phyloP scores from a whole-genome alignment of 176 grass and related monocot species.

The Guadua angustifolia region DNA sequence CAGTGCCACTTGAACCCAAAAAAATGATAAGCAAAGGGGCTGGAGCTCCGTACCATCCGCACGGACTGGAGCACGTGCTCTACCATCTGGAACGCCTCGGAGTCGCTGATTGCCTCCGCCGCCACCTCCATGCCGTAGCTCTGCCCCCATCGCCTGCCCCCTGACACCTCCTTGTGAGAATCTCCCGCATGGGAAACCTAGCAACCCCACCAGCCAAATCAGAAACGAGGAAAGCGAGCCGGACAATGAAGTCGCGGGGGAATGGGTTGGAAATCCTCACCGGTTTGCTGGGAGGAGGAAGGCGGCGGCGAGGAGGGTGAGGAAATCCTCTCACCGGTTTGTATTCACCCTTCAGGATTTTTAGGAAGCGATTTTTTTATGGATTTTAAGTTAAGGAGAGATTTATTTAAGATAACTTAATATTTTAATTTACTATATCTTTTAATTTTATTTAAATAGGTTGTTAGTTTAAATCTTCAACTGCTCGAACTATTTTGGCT shows the following conservation, averaged over 20 bases:
- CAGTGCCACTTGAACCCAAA: no score
- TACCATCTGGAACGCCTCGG: background rate
- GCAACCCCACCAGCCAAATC: no score
- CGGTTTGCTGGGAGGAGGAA: conserved; percentile 5
- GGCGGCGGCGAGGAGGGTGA: conserved; percentile 33
- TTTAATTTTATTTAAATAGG: no score
- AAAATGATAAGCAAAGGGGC: background rate
- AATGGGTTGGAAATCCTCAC: background rate
- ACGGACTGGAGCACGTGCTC: conserved; percentile 39
- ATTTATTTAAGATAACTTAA: no score
- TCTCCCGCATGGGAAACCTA: conserved; percentile 25
- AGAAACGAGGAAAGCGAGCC: background rate
- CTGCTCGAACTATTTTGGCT: no score
- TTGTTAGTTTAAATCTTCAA: no score
- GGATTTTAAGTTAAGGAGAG: no score
- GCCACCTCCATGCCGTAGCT: conserved; percentile 47
- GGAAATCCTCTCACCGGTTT: no score
- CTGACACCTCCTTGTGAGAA: conserved; percentile 42
- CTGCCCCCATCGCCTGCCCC: conserved; percentile 54
- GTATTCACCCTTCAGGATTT: no score
- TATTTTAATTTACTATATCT: no score
- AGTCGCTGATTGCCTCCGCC: conserved; percentile 2
- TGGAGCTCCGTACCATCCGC: conserved; percentile 43
- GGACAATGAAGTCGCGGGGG: fast-evolving
- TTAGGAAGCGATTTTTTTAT: no score